Evolutionary conservation across 2,329 filamentous ascomycete species (phyloP).

Genomic region (Penicillium fuscoglaucum): DNA sequence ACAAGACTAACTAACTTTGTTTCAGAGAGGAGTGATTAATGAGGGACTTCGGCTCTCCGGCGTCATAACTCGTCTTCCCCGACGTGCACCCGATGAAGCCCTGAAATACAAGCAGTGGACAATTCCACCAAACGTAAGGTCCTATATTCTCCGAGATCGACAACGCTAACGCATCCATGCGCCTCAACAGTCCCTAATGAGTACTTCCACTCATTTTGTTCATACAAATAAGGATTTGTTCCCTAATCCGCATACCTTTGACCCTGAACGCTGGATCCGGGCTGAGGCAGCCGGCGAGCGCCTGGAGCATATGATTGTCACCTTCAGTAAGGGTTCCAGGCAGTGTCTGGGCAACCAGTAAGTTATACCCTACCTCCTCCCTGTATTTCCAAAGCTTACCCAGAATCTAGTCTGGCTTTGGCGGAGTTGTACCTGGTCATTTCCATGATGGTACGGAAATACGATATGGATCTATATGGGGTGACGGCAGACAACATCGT

Average conservation of each 20-base stretch:
- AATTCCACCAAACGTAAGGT: background rate
- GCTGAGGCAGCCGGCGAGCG: background rate
- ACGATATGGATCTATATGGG: background rate
- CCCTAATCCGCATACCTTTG: background rate
- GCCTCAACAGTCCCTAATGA: background rate
- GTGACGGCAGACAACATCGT: background rate
- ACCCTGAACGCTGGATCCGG: background rate
- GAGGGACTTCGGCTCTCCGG: background rate
- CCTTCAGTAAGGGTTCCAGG: background rate
- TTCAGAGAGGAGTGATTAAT: background rate
- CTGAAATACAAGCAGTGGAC: background rate
- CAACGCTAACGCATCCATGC: background rate
- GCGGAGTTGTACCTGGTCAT: background rate
- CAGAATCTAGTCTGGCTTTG: background rate
- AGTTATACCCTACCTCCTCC: background rate
- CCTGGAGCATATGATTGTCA: background rate
- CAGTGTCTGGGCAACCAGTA: background rate
- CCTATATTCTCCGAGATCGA: background rate
- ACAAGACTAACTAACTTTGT: background rate
- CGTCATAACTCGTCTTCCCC: background rate
- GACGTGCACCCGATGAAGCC: background rate
- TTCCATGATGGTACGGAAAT: background rate
- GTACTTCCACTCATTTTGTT: background rate
- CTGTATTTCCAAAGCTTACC: background rate
- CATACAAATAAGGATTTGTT: background rate